A percentile compares a stretch with the other conserved stretches of the same genome.
Conservation (phyloP, 331 rosid genomes). For the Telfairia occidentalis region DNA sequence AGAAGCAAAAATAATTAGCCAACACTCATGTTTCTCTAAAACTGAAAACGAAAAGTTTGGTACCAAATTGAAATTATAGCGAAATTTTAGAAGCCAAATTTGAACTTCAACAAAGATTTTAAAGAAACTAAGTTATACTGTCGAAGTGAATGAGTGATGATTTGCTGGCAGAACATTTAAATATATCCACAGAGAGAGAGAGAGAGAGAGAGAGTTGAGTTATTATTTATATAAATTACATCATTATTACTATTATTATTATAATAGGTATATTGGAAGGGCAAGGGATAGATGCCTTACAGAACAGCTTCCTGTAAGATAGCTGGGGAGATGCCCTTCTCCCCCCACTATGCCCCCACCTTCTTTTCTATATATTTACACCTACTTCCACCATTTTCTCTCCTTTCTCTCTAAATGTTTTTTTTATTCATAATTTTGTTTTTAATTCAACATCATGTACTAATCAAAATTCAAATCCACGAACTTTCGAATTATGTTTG, state of each 20-base stretch:
- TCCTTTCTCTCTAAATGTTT: not conserved
- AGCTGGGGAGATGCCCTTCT: constrained; percentile 34
- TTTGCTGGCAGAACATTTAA: constrained; percentile 26
- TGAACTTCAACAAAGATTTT: too few relatives aligned
- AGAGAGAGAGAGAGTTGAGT: constrained; percentile 9
- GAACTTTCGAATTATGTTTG: too few relatives aligned
- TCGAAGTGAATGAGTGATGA: constrained; percentile 10
- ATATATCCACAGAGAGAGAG: not conserved
- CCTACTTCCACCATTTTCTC: constrained; percentile 17
- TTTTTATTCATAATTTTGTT: too few relatives aligned
- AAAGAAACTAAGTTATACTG: too few relatives aligned
- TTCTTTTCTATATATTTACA: constrained; percentile 36
- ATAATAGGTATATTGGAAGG: not conserved
- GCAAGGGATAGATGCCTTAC: constrained; percentile 32
- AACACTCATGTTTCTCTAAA: too few relatives aligned
- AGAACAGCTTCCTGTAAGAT: constrained; percentile 18
- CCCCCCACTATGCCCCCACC: constrained; percentile 35
- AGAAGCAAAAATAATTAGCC: too few relatives aligned
- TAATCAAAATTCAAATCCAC: too few relatives aligned
- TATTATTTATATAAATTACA: not conserved
- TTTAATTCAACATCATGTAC: too few relatives aligned
- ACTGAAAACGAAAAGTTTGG: too few relatives aligned
- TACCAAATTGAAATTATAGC: too few relatives aligned
- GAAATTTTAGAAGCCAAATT: too few relatives aligned
- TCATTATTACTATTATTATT: not conserved